phyloP scores from a whole-genome alignment of 2,329 filamentous ascomycete genomes.

The Aspergillus brasiliensis region DNA sequence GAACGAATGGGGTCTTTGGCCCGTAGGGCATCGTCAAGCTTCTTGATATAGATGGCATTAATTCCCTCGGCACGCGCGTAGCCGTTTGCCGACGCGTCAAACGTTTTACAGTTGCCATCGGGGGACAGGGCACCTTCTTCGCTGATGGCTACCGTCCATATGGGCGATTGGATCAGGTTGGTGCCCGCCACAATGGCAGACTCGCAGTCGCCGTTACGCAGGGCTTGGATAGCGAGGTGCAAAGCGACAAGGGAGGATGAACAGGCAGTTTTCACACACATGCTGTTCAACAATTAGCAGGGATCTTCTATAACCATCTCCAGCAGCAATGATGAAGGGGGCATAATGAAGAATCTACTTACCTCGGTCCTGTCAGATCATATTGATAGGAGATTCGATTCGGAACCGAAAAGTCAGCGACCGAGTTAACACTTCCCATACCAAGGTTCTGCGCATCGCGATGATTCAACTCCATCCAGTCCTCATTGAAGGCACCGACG shows the following conservation, averaged over 20 bases:
- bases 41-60: slow-evolving; percentile 35
- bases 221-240: slow-evolving; percentile 31
- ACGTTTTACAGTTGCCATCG: slow-evolving; percentile 29
- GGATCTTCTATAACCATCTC: no score
- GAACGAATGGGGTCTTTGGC: slow-evolving; percentile 34
- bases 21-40: slow-evolving; percentile 28
- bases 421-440: slow-evolving; percentile 12
- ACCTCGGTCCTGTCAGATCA: slow-evolving; percentile 26
- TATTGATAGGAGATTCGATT: slow-evolving; percentile 29
- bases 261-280: slow-evolving; percentile 40
- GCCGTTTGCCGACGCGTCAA: slow-evolving; percentile 33
- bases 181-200: slow-evolving; percentile 37
- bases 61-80: slow-evolving; percentile 38
- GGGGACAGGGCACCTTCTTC: slow-evolving; percentile 40
- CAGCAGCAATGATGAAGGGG: no score
- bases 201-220: slow-evolving; percentile 14
- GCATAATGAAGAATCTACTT: neutral
- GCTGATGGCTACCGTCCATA: slow-evolving; percentile 27
- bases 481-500: slow-evolving; percentile 28
- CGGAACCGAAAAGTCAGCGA: slow-evolving; percentile 23
- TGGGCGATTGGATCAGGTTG: slow-evolving; percentile 37
- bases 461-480: no score
- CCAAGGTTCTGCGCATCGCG: no score
- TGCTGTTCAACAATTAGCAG: slow-evolving; percentile 16
- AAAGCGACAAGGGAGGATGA: slow-evolving; percentile 37